Evolutionary conservation across 148 eudicot genomes (phyloP).

Genomic region (Amaranthus cruentus): DNA sequence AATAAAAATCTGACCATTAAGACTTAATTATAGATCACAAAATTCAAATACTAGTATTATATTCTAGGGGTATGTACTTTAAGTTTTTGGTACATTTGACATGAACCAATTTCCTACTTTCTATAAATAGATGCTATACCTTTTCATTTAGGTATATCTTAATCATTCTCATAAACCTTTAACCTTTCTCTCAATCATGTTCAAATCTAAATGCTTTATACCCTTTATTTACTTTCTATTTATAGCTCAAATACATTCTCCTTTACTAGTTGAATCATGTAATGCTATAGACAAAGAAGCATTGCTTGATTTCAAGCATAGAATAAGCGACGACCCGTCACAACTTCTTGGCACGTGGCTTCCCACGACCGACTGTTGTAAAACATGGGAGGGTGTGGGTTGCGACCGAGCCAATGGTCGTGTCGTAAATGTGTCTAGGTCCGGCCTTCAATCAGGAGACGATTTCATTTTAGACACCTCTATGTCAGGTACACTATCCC

Average conservation of each 20-base stretch:
- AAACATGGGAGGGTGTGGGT: constrained; percentile 52
- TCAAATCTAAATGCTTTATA: background rate
- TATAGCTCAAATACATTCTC: background rate
- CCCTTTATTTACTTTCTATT: constrained; percentile 19
- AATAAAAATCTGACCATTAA: background rate
- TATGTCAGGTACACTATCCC: constrained; percentile 58
- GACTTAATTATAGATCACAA: background rate
- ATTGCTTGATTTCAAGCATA: constrained; percentile 43
- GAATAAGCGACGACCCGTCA: constrained; percentile 60
- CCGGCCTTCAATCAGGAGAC: constrained; percentile 45
- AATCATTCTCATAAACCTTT: background rate
- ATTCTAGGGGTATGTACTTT: background rate
- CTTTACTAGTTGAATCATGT: constrained; percentile 30
- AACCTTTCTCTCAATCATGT: background rate
- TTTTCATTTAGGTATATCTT: no score
- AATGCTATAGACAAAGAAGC: constrained; percentile 49
- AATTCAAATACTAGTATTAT: background rate
- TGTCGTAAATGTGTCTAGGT: constrained; percentile 53
- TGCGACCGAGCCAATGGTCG: constrained; percentile 47
- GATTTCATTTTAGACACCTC: constrained; percentile 57
- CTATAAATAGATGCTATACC: background rate
- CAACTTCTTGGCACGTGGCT: constrained; percentile 45
- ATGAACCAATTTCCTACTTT: background rate
- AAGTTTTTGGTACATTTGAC: background rate
- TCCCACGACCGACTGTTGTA: constrained; percentile 60